These are phyloP conservation scores for Colletotrichum eleusines DNA, from an alignment of 2,329 filamentous ascomycete genomes.

Conservation along the genomic window DNA sequence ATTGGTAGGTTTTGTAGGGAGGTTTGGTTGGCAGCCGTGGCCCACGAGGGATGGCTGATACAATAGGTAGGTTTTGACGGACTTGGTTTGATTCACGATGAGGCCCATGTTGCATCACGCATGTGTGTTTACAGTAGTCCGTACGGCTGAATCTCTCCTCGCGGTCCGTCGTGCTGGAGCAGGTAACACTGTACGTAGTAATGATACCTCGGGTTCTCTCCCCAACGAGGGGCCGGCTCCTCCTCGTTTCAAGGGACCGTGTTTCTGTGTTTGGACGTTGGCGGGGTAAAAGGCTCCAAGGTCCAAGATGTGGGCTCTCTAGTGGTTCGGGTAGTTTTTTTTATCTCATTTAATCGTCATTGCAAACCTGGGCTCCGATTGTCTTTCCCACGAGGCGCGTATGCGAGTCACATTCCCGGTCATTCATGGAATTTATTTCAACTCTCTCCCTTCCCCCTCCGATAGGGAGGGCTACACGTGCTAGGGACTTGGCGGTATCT, in stretches of 20 bases:
- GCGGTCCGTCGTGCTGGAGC: neutral
- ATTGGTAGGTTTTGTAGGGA: neutral
- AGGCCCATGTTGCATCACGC: constrained; percentile 1
- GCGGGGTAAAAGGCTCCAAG: neutral
- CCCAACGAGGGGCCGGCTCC: too few relatives aligned
- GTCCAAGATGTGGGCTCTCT: neutral
- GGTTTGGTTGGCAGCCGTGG: neutral
- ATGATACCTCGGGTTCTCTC: neutral
- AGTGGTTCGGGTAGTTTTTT: neutral
- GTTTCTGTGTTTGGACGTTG: neutral
- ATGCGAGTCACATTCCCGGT: constrained; percentile 36
- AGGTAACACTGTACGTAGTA: too few relatives aligned
- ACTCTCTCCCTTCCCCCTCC: constrained; percentile 15
- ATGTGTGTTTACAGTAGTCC: neutral
- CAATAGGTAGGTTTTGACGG: neutral
- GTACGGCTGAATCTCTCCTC: neutral
- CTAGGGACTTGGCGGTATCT: constrained; percentile 13
- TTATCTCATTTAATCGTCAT: neutral
- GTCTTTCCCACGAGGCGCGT: constrained; percentile 8
- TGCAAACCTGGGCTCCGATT: neutral
- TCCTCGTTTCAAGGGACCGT: neutral
- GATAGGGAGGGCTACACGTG: neutral
- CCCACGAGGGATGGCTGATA: neutral
- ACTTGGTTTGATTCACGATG: constrained; percentile 3
- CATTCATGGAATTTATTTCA: constrained; percentile 25